These are phyloP conservation scores for Phaffomyces antillensis DNA, from an alignment of 805 yeast species.

Conservation along the genomic window DNA sequence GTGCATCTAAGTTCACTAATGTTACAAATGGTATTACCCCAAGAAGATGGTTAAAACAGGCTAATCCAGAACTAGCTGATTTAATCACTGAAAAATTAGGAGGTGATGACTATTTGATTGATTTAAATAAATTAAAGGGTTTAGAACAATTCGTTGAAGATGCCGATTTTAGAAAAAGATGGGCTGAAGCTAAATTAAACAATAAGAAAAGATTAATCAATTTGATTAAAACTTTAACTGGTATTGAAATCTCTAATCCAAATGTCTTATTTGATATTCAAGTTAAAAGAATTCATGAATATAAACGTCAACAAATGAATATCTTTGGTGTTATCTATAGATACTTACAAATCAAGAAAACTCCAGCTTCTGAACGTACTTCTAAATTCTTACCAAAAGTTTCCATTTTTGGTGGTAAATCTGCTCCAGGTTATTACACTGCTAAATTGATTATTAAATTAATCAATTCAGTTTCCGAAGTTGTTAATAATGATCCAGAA, in stretches of 20 bases:
- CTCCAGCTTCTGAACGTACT: conserved; percentile 55
- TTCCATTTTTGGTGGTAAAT: conserved; percentile 85
- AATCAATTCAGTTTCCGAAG: conserved; percentile 73
- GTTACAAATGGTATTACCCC: conserved; percentile 96
- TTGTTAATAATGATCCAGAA: conserved; percentile 71
- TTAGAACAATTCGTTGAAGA: conserved; percentile 66
- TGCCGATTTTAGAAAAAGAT: conserved; percentile 52
- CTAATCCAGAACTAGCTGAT: conserved; percentile 74
- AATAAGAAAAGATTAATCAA: conserved; percentile 65
- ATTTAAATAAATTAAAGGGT: conserved; percentile 58
- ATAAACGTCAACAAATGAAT: conserved; percentile 91
- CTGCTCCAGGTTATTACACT: conserved; percentile 97
- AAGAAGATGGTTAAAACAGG: conserved; percentile 92
- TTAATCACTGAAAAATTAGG: conserved; percentile 69
- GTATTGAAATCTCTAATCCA: conserved; percentile 52
- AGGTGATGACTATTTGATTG: conserved; percentile 60
- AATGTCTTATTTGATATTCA: conserved; percentile 81
- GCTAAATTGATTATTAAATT: conserved; percentile 87
- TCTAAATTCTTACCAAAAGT: conserved; percentile 63
- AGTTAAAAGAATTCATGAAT: conserved; percentile 92
- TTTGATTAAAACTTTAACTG: conserved; percentile 58
- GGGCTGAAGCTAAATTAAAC: conserved; percentile 64
- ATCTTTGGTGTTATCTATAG: conserved; percentile 84
- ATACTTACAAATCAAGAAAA: conserved; percentile 66
- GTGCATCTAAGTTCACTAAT: conserved; percentile 76